Percentiles rank a stretch among this genome's conserved stretches.
phyloP scores from a whole-genome alignment of 257 asterid species.

The Ophiorrhiza pumila region DNA sequence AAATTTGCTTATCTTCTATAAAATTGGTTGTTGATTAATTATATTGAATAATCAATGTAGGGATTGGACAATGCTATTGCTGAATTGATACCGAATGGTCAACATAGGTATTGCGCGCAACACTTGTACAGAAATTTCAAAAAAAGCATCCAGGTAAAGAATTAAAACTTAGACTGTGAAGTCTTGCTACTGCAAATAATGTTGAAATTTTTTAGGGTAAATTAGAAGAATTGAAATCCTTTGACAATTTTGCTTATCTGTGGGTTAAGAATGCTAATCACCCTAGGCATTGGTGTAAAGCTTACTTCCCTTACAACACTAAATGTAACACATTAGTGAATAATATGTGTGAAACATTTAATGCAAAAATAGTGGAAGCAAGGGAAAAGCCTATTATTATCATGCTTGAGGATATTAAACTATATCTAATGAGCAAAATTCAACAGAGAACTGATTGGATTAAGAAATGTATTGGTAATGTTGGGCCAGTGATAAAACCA shows the following conservation, averaged over 20 bases:
- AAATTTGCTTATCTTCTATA: too few species aligned
- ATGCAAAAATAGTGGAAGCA: background rate
- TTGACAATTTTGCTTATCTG: background rate
- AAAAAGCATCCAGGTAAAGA: background rate
- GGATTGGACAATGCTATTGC: background rate
- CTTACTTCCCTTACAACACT: background rate
- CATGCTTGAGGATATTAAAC: too few species aligned
- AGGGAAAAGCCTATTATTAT: background rate
- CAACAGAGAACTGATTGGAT: too few species aligned
- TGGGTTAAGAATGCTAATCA: background rate
- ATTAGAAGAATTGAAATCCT: too few species aligned
- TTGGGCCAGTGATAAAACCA: background rate
- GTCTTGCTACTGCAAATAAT: too few species aligned
- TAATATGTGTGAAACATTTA: too few species aligned
- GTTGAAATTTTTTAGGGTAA: background rate
- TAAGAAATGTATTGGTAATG: background rate
- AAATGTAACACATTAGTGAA: background rate
- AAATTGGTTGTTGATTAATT: too few species aligned
- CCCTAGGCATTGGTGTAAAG: background rate
- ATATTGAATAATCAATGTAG: fast-evolving
- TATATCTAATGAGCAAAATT: too few species aligned
- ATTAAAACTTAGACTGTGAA: background rate
- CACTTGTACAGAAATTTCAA: background rate
- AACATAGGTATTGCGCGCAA: background rate
- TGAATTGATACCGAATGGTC: background rate